These are phyloP conservation scores for Leccinellum albellum DNA, from an alignment of 768 basidiomycete species.

Conservation along the genomic window DNA sequence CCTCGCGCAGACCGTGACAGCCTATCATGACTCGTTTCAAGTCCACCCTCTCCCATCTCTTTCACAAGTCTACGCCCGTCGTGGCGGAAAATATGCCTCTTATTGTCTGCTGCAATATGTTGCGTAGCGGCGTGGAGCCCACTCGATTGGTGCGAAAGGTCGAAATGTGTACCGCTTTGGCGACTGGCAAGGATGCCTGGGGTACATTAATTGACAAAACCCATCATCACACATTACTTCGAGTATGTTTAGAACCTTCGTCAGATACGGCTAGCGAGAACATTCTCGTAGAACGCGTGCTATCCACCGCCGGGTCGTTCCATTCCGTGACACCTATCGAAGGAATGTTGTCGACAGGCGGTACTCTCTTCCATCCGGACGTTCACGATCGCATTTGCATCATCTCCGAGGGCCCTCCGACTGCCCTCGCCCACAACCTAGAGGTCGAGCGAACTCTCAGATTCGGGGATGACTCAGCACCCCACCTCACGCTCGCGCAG, in stretches of 20 bases:
- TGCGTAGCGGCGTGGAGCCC: background rate
- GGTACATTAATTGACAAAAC: too few species aligned
- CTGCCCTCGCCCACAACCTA: background rate
- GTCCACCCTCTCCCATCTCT: background rate
- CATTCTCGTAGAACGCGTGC: conserved; percentile 14
- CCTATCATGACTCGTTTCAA: background rate
- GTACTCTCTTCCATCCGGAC: conserved; percentile 2
- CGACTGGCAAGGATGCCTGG: background rate
- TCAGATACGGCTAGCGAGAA: background rate
- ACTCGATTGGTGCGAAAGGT: background rate
- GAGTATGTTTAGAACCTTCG: background rate
- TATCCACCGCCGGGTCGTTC: conserved; percentile 2
- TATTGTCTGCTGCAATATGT: background rate
- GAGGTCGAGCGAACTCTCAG: background rate
- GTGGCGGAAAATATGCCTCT: background rate
- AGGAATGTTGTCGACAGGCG: background rate
- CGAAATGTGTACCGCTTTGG: background rate
- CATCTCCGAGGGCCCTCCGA: background rate
- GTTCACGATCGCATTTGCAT: conserved; percentile 8
- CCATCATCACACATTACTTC: background rate
- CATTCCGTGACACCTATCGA: conserved; percentile 3
- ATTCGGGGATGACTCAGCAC: background rate
- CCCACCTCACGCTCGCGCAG: background rate
- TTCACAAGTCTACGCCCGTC: background rate
- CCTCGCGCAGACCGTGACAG: background rate